Evolutionary conservation across 2,329 filamentous ascomycete species (phyloP).

Genomic region (Ceratocystis albifundus): DNA sequence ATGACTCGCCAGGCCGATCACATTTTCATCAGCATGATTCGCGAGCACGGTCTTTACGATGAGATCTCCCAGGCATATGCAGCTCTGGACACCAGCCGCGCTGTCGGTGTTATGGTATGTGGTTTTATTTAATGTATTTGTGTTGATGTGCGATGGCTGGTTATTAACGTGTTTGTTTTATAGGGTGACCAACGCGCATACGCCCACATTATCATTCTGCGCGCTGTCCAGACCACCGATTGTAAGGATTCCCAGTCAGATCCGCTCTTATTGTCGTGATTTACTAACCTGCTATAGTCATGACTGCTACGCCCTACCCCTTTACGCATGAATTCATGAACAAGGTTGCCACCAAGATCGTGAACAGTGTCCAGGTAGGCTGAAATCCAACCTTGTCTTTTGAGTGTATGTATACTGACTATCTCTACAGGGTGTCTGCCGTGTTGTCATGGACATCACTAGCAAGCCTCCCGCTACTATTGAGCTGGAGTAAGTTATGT

Average conservation of each 20-base stretch:
- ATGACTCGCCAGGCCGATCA: slow-evolving; percentile 65
- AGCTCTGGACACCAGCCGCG: slow-evolving; percentile 23
- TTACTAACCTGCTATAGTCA: slow-evolving; percentile 34
- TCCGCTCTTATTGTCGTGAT: neutral
- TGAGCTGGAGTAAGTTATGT: slow-evolving; percentile 51
- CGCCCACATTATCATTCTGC: slow-evolving; percentile 31
- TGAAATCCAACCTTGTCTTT: slow-evolving; percentile 54
- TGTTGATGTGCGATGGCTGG: slow-evolving; percentile 14
- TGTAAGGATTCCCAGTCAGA: slow-evolving; percentile 20
- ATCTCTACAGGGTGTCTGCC: slow-evolving; percentile 42
- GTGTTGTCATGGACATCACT: slow-evolving; percentile 33
- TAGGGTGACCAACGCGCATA: slow-evolving; percentile 55
- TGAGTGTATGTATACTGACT: slow-evolving; percentile 40
- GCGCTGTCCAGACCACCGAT: slow-evolving; percentile 36
- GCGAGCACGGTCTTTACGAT: slow-evolving; percentile 58
- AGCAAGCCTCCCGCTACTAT: slow-evolving; percentile 60
- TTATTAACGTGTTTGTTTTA: neutral
- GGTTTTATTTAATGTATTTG: neutral
- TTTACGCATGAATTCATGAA: slow-evolving; percentile 56
- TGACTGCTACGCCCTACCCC: slow-evolving; percentile 60
- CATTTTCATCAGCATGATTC: slow-evolving; percentile 69
- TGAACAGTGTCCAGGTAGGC: slow-evolving; percentile 46
- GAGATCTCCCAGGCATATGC: slow-evolving; percentile 33
- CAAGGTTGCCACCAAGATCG: slow-evolving; percentile 53
- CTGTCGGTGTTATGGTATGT: slow-evolving; percentile 24